Base-by-base conservation (phyloP, 2,329 filamentous ascomycete species). In the Xylariaceae sp. region DNA sequence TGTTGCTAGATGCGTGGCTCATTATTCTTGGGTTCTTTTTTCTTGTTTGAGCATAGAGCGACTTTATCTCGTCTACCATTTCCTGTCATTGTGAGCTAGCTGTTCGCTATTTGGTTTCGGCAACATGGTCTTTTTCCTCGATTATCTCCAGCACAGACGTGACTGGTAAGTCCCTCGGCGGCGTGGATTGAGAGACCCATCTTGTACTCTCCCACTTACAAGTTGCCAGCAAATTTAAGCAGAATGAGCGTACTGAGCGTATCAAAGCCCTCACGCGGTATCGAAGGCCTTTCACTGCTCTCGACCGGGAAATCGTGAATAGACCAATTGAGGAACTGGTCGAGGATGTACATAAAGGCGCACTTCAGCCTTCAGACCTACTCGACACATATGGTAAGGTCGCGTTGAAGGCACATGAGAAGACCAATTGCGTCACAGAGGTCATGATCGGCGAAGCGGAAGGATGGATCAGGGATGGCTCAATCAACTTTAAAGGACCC, bases 371-470 rank as follows among this genome's bases (percentile, higher is more conserved):
- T 0, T 70, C 87, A 20, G 85, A 91, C 57, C 82, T 97, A 40
- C 83, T 97, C n/a, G 84, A 80, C 55, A 85, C 91, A 9, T 97
- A 97, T 70, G 89, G 89, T 65, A 96, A 95, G 72, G 86, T 93
- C 16, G 89, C 92, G 0, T 70, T 96, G 46, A 87, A 86, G 66
- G 92, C 91, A 1, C 93, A 97, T 29, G 81, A 87, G 58, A 88
- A 88, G 73, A 96, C 92, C 2, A 97, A 97, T 71, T 95, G 91
- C 67, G 74, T 95, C 10, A 97, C 93, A 0, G 92, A 97, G 73
- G 77, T 97, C 50, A 83, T 97, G 75, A 81, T 97, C 30, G 79
- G 83, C 0, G 86, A 87, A 50, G 91, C 91, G 0, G 90, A 96
- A 72, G 73, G 77, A 48, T 96, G 91, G 91, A 70, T 83, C 15